These are phyloP conservation scores for Eucalyptus camaldulensis DNA, from an alignment of 345 rosid genomes.

Conservation along the genomic window DNA sequence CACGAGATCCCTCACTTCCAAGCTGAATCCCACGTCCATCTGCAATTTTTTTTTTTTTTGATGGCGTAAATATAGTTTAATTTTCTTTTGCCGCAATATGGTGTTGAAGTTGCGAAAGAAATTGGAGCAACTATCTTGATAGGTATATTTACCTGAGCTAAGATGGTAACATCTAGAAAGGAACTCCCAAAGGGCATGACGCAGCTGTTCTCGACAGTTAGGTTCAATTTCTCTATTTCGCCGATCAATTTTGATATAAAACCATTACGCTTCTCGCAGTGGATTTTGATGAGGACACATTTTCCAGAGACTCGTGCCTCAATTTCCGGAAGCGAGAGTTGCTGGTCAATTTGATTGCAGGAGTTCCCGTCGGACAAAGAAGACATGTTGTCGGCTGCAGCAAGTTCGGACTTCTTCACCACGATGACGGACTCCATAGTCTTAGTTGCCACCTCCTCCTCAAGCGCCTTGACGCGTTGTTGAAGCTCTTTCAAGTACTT, in stretches of 20 bases:
- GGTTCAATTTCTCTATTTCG: not conserved
- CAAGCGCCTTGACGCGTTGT: conserved; percentile 43
- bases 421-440: conserved; percentile 31
- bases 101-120: not conserved
- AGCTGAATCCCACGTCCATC: conserved; percentile 39
- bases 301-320: not conserved
- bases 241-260: not conserved
- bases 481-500: conserved; percentile 58
- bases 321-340: not conserved
- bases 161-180: not conserved
- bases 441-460: conserved; percentile 29
- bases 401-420: conserved; percentile 43
- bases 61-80: not conserved
- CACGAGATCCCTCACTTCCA: conserved; percentile 40
- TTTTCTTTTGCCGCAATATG: not conserved
- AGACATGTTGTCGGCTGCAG: conserved; percentile 12
- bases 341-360: not conserved
- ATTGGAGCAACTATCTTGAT: not conserved
- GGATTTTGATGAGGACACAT: not conserved
- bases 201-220: not conserved
- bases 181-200: not conserved
- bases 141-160: not conserved
- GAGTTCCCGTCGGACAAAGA: conserved; percentile 18
- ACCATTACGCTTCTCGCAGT: not conserved
- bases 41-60: conserved; percentile 5